A percentile compares a stretch with the other conserved stretches of the same genome.
Evolutionary conservation across 192 early-diverging fungal genomes (phyloP).

Genomic region (Funneliformis mosseae): DNA sequence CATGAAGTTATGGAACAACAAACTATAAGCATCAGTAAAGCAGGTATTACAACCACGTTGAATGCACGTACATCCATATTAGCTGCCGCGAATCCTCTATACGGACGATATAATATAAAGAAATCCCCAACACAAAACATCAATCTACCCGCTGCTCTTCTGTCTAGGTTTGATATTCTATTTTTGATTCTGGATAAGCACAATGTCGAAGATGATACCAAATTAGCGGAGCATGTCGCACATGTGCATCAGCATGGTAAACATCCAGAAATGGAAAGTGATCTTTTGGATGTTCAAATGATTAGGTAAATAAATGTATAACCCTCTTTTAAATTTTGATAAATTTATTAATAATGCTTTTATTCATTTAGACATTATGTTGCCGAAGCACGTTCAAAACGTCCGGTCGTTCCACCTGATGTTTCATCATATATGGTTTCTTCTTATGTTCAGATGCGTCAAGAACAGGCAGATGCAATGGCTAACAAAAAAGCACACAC

Average conservation of each 20-base stretch:
- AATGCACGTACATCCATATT: slow-evolving; percentile 95
- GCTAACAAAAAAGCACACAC: slow-evolving; percentile 65
- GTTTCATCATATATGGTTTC: slow-evolving; percentile 88
- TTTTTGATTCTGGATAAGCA: slow-evolving; percentile 91
- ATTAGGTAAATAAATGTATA: slow-evolving; percentile 58
- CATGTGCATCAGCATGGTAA: slow-evolving; percentile 87
- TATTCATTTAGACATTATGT: slow-evolving; percentile 75
- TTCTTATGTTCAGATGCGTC: slow-evolving; percentile 78
- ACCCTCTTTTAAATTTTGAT: neutral
- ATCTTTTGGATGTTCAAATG: slow-evolving; percentile 70
- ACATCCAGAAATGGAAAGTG: slow-evolving; percentile 68
- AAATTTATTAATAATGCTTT: neutral
- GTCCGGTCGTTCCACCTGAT: slow-evolving; percentile 70
- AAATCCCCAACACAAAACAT: slow-evolving; percentile 93
- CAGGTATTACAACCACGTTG: slow-evolving; percentile 96
- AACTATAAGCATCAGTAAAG: slow-evolving; percentile 96
- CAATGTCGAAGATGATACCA: slow-evolving; percentile 71
- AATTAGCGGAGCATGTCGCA: slow-evolving; percentile 88
- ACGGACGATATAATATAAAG: slow-evolving; percentile 90
- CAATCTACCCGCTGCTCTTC: slow-evolving; percentile 92
- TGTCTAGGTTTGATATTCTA: slow-evolving; percentile 91
- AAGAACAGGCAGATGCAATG: slow-evolving; percentile 59
- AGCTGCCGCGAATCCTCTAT: slow-evolving; percentile 97
- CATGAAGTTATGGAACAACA: slow-evolving; percentile 99
- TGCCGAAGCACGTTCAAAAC: slow-evolving; percentile 72